phyloP scores from a whole-genome alignment of 129 eudicot genomes.

The Deinandra increscens region DNA sequence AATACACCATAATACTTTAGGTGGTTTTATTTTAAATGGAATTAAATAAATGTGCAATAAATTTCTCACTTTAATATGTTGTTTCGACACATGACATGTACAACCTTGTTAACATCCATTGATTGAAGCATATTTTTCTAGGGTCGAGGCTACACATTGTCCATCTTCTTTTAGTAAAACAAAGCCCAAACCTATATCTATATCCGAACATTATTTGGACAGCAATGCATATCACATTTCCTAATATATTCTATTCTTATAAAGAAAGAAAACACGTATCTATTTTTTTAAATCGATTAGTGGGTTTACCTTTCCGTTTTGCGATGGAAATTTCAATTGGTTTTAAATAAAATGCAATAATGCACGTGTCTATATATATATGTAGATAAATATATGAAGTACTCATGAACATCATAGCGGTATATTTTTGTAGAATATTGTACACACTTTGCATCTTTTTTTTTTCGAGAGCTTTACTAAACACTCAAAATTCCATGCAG shows the following conservation, averaged over 20 bases:
- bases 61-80: neutral
- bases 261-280: neutral
- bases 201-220: neutral
- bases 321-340: too few species aligned
- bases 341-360: too few species aligned
- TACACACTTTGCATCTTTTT: too few species aligned
- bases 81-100: constrained; percentile 17
- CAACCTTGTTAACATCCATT: constrained; percentile 14
- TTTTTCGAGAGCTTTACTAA: too few species aligned
- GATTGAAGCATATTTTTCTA: constrained; percentile 17
- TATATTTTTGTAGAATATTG: too few species aligned
- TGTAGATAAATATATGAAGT: too few species aligned
- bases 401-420: too few species aligned
- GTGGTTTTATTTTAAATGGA: neutral
- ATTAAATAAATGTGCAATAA: neutral
- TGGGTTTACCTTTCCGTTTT: too few species aligned
- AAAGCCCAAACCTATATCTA: neutral
- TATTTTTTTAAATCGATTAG: neutral
- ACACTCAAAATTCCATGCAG: too few species aligned
- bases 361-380: too few species aligned
- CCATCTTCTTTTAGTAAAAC: constrained; percentile 8
- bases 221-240: neutral
- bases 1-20: neutral
- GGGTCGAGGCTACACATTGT: constrained; percentile 12
- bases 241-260: neutral